Percentiles rank a stretch among this genome's conserved stretches.
These are phyloP conservation scores for Terfezia claveryi DNA, from an alignment of 495 filamentous ascomycete genomes.

Conservation along the genomic window DNA sequence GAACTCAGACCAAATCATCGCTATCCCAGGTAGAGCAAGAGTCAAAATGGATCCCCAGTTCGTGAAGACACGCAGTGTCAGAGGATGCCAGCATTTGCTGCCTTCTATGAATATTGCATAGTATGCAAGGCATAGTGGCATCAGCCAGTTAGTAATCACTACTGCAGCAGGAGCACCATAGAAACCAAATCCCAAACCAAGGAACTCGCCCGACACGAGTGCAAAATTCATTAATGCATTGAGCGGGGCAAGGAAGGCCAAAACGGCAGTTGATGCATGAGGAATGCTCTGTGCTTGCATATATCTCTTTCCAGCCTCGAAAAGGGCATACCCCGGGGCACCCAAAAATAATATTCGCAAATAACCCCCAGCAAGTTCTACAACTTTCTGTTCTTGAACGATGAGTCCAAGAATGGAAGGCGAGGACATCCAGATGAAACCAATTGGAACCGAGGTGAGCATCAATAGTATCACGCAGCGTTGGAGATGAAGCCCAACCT, in stretches of 20 bases:
- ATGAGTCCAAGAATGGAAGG: slow-evolving; percentile 33
- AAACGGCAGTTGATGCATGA: slow-evolving; percentile 39
- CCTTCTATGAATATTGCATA: slow-evolving; percentile 59
- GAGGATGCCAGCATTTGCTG: slow-evolving; percentile 67
- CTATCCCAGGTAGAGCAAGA: slow-evolving; percentile 61
- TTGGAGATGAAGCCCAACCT: slow-evolving; percentile 53
- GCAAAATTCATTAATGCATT: slow-evolving; percentile 47
- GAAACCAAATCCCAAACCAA: slow-evolving; percentile 47
- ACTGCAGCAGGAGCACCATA: slow-evolving; percentile 69
- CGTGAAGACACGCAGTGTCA: slow-evolving; percentile 40
- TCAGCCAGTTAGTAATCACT: slow-evolving; percentile 56
- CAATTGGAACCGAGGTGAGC: slow-evolving; percentile 39
- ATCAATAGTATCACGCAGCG: slow-evolving; percentile 46
- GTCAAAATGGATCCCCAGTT: slow-evolving; percentile 50
- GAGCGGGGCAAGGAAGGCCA: slow-evolving; percentile 41
- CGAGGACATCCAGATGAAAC: slow-evolving; percentile 34
- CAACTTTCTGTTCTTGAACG: slow-evolving; percentile 39
- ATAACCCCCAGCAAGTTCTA: slow-evolving; percentile 41
- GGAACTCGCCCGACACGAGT: slow-evolving; percentile 36
- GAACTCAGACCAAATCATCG: slow-evolving; percentile 86
- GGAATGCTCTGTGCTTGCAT: slow-evolving; percentile 53
- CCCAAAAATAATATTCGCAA: slow-evolving; percentile 40
- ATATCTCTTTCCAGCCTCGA: slow-evolving; percentile 51
- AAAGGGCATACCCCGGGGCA: slow-evolving; percentile 44
- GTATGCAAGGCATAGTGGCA: slow-evolving; percentile 48